Evolutionary conservation across 495 filamentous ascomycete species (phyloP), one percentile per base, ranked within the genome.

Genomic region (Penicillium cinerascens): DNA sequence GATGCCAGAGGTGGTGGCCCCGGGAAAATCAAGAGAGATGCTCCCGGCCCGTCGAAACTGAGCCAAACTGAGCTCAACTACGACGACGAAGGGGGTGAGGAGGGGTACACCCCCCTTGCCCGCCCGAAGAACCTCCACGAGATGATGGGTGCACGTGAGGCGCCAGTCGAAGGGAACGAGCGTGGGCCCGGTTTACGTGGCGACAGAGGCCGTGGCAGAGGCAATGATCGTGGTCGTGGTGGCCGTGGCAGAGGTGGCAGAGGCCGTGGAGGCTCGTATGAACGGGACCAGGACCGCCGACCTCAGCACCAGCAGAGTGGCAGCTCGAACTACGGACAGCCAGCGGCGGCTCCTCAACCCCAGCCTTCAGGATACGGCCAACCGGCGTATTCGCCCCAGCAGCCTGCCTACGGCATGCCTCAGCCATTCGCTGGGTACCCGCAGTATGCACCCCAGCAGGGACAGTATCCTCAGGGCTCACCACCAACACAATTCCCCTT

Each of bases 51-150:
- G 48, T 71, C 67, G 44, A 73, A 77, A 56, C 60, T 75, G 41
- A 69, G 63, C 58, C 73, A 69, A 17, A 65, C 55, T n/a, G 68
- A 72, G 49, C 67, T 81, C 42, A 82, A 87, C 50, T 83, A 87
- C 15, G 74, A 80, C 23, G 75, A 73, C 44, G 85, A 84, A 55
- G 54, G 52, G 29, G 63, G 54, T 13, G 73, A 77, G 46, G 77
- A 78, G 50, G 75, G 74, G 6, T 92, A 91, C 68, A 84, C 80
- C 48, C 86, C 86, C 26, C 73, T 92, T 35, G 61, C 82, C 27
- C 76, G 88, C 22, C 88, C 87, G 1, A 75, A 74, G 40, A 80
- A 82, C 44, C 66, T 79, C 3, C 77, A 82, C 33, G 78, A 79
- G 55, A 76, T 81, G 62, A 79, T 80, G 72, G 67, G 61, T 20